phyloP scores from a whole-genome alignment of 176 grass and related monocot species.

The Coix lacrymajobi region DNA sequence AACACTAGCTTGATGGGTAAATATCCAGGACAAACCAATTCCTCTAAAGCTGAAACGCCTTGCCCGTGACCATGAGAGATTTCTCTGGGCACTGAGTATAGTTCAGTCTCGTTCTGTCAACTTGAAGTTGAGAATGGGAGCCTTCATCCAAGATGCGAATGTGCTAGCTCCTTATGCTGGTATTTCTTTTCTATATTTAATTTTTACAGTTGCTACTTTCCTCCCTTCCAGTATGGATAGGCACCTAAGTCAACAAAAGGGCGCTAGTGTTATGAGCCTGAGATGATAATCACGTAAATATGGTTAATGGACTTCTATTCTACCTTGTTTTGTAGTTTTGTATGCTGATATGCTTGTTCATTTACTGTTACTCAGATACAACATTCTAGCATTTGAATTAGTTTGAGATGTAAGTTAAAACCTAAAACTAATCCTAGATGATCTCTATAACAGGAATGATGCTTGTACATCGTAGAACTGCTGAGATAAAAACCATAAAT shows the following conservation, averaged over 20 bases:
- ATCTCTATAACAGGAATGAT: neutral
- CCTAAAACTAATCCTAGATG: neutral
- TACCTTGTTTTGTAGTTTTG: neutral
- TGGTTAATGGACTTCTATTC: neutral
- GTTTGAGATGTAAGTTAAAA: neutral
- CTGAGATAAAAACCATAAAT: neutral
- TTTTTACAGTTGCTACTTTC: neutral
- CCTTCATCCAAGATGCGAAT: slow-evolving; percentile 84
- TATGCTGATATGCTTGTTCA: neutral
- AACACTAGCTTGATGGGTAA: slow-evolving; percentile 21
- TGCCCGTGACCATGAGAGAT: slow-evolving; percentile 77
- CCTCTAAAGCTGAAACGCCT: slow-evolving; percentile 92
- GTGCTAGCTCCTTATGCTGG: slow-evolving; percentile 89
- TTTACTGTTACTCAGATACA: neutral
- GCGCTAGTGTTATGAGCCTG: neutral
- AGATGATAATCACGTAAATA: neutral
- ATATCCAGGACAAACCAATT: slow-evolving; percentile 62
- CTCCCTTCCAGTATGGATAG: neutral
- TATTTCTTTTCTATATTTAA: slow-evolving; percentile 28
- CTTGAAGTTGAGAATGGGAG: slow-evolving; percentile 81
- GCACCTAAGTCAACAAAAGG: neutral
- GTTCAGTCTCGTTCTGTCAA: slow-evolving; percentile 65
- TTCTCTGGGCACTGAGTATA: slow-evolving; percentile 93
- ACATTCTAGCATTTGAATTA: neutral
- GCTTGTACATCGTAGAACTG: neutral